Conservation (phyloP, 805 yeast species). For the Saturnispora saitoi region DNA sequence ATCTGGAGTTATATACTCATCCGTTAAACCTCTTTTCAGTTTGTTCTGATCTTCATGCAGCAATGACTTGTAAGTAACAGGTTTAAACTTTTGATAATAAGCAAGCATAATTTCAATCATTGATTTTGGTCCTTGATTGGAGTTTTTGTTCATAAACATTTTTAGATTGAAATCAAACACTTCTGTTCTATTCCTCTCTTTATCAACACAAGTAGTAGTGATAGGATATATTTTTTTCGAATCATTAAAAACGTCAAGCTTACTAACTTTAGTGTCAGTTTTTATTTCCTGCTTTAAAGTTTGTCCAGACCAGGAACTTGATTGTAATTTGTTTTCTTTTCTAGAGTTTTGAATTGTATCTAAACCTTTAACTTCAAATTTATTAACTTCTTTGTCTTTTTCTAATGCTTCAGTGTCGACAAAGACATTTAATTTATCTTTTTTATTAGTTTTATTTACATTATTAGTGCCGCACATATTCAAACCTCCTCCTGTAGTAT, state of each 20-base stretch:
- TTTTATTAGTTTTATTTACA: constrained; percentile 13
- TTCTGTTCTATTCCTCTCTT: constrained; percentile 52
- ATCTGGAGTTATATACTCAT: constrained; percentile 3
- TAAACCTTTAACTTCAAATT: constrained; percentile 28
- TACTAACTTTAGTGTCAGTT: neutral
- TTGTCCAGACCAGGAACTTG: constrained; percentile 61
- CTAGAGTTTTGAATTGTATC: constrained; percentile 42
- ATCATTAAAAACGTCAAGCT: constrained; percentile 34
- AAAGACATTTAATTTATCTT: constrained; percentile 17
- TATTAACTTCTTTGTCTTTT: neutral
- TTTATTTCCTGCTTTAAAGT: constrained; percentile 34
- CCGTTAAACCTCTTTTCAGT: neutral
- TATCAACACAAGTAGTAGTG: constrained; percentile 41
- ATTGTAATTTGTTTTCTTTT: constrained; percentile 54
- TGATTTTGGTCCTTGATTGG: constrained; percentile 36
- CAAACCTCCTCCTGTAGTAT: constrained; percentile 22
- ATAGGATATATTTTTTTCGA: constrained; percentile 29
- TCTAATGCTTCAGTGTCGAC: constrained; percentile 9
- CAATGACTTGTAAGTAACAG: neutral
- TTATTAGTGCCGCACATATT: neutral
- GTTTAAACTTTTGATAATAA: constrained; percentile 6
- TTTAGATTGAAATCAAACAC: constrained; percentile 52
- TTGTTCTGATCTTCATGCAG: neutral
- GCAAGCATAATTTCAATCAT: constrained; percentile 47
- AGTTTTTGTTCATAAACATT: constrained; percentile 38